Base-by-base conservation (phyloP, 768 basidiomycete species). In the Mrakia gelida region DNA sequence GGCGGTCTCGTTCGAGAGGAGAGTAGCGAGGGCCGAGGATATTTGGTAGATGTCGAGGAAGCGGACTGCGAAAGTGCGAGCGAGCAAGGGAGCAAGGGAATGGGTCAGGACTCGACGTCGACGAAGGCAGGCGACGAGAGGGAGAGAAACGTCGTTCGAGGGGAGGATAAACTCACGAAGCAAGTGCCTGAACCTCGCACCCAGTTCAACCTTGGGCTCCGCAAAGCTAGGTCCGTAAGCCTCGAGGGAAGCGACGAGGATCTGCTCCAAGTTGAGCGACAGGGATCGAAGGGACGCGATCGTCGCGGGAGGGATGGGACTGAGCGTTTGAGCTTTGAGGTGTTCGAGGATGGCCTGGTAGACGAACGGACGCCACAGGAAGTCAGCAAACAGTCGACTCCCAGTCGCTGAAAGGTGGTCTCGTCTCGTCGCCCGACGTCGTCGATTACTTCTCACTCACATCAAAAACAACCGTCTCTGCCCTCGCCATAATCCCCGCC, bases 31-130 rank as follows among this genome's bases (percentile, higher is more conserved):
- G 21, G 93, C 93, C 82, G 94, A 92, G 0, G 93, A 93, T 74
- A 95, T 92, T 84, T 94, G 93, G 83, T 92, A 94, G 75, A 95
- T 94, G 82, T 95, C 93, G 78, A 95, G 88, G 87, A 92, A 95
- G 82, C 93, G 91, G 84, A 94, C 93, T 94, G 80, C 23, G 80
- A 61, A 28, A 13, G 8, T 18, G 21, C 3, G 21, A 34, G 3
- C 61, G 30, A n/a, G n/a, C 80, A 81, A 70, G 34, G 26, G 43
- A 65, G 26, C 28, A 54, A 67, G 62, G n/a, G 8, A 15, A 18
- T n/a, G 10, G 26, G 28, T 43, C 41, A 76, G 45, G 0, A 49
- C 11, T 15, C 28, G 32, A 23, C n/a, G n/a, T n/a, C n/a, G n/a
- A n/a, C n/a, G n/a, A n/a, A n/a, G n/a, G n/a, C n/a, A n/a, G n/a